Base-by-base conservation (phyloP, 2,329 filamentous ascomycete genomes). In the Xylaria sp. region DNA sequence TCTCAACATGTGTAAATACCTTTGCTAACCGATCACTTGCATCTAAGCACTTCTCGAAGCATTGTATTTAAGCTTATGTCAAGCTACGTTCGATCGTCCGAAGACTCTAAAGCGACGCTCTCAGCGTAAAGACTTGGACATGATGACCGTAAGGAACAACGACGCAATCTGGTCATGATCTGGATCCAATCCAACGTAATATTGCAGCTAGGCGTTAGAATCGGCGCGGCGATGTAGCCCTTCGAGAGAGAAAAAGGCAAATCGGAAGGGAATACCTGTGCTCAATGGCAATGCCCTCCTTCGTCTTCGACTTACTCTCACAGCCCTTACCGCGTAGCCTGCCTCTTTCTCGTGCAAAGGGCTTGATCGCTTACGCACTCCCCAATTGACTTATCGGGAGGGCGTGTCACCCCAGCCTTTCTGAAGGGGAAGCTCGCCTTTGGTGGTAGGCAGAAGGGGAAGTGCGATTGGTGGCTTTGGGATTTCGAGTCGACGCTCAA, bases 381-480 rank as follows among this genome's bases (percentile, higher is more conserved):
- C 10, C 22, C 22, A 42, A 55, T 29, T 2, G 22, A 42, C 22
- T 20, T 25, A 3, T 42, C 53, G 44, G 17, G 25, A 22, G 17
- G 4, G 44, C 50, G 42, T 55, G 42, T 22, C 33, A 55, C 51
- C 11, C n/a, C 13, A 33, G 17, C 22, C n/a, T 50, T 22, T 9
- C 2, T 20, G n/a, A 22, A 45, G 27, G 38, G n/a, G 47, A 27
- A 39, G n/a, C 9, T 54, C 11, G 50, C 44, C 31, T 27, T 51
- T 31, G 58, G 22, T 59, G 39, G 38, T 55, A 54, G 42, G 51
- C 59, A 25, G 51, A n/a, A 56, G 38, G 31, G n/a, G 27, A 45
- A 7, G 3, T 7, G 9, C 55, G 47, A 54, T 58, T 62, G 54
- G 61, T 53, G 33, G 29, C 50, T 42, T 45, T 39, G 49, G 36